phyloP scores from a whole-genome alignment of 2,329 filamentous ascomycete species.

The Fusarium sp. region DNA sequence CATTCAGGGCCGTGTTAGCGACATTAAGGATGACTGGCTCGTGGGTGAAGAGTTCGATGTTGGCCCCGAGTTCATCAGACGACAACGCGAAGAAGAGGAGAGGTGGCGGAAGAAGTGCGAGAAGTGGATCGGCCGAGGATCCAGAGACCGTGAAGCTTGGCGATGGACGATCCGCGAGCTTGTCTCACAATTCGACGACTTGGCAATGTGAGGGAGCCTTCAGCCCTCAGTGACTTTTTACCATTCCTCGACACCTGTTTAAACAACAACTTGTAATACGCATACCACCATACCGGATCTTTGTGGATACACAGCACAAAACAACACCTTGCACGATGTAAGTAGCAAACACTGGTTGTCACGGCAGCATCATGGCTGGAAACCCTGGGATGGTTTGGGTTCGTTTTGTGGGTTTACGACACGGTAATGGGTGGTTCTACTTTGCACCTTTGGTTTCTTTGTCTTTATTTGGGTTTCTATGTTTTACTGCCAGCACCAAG shows the following conservation, averaged over 20 bases:
- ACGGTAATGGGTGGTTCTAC: slow-evolving; percentile 14
- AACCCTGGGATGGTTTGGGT: slow-evolving; percentile 35
- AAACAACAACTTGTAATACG: slow-evolving; percentile 46
- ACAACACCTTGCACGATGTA: slow-evolving; percentile 32
- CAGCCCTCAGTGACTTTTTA: slow-evolving; percentile 30
- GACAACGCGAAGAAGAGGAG: slow-evolving; percentile 92
- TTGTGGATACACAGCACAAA: slow-evolving; percentile 43
- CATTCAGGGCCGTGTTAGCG: slow-evolving; percentile 68
- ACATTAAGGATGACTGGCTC: slow-evolving; percentile 83
- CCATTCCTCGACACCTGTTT: slow-evolving; percentile 35
- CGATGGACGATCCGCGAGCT: slow-evolving; percentile 83
- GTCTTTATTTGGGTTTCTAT: slow-evolving; percentile 10
- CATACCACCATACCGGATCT: slow-evolving; percentile 32
- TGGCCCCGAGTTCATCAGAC: slow-evolving; percentile 90
- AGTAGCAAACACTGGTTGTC: slow-evolving; percentile 32
- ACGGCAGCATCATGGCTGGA: slow-evolving; percentile 43
- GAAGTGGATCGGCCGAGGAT: slow-evolving; percentile 80
- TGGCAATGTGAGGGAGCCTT: slow-evolving; percentile 51
- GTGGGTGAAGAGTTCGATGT: slow-evolving; percentile 98
- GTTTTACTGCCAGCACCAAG: slow-evolving; percentile 35
- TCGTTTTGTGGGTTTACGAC: slow-evolving; percentile 24
- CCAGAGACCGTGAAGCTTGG: slow-evolving; percentile 75
- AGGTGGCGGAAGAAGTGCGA: slow-evolving; percentile 91
- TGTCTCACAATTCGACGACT: slow-evolving; percentile 61
- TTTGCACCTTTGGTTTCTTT: slow-evolving; percentile 22